Evolutionary conservation across 495 filamentous ascomycete species (phyloP).

Genomic region (Lophiotrema nucula): DNA sequence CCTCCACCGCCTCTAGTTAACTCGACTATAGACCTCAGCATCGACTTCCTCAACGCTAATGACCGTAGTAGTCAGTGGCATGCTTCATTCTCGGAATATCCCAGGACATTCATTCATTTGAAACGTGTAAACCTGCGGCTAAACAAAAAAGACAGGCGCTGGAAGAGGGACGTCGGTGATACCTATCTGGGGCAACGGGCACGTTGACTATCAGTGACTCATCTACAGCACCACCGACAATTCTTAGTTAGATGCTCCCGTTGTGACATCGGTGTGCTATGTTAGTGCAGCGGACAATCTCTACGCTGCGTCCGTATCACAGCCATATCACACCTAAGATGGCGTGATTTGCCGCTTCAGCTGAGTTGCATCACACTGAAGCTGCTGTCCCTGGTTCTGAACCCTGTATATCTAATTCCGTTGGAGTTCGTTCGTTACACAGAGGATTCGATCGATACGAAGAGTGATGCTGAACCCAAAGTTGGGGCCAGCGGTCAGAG

Average conservation of each 20-base stretch:
- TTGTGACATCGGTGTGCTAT: slow-evolving; percentile 4
- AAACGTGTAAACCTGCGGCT: too few relatives aligned
- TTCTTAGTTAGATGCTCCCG: not conserved
- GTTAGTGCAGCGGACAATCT: slow-evolving; percentile 8
- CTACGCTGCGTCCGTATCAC: slow-evolving; percentile 12
- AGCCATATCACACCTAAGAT: slow-evolving; percentile 8
- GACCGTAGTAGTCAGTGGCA: too few relatives aligned
- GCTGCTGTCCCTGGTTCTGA: not conserved
- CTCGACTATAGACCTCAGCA: too few relatives aligned
- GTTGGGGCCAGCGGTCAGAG: slow-evolving; percentile 5
- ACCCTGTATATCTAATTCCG: slow-evolving; percentile 5
- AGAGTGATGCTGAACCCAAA: slow-evolving; percentile 1
- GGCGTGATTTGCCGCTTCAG: not conserved
- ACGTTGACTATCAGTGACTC: too few relatives aligned
- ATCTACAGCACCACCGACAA: too few relatives aligned
- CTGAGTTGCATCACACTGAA: slow-evolving; percentile 10
- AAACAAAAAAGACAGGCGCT: too few relatives aligned
- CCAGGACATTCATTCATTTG: too few relatives aligned
- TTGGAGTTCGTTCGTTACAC: slow-evolving; percentile 1
- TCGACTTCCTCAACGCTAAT: too few relatives aligned
- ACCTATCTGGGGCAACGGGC: too few relatives aligned
- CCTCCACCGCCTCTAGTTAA: too few relatives aligned
- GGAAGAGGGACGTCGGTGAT: too few relatives aligned
- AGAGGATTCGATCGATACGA: not conserved
- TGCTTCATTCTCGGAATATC: too few relatives aligned